These are phyloP conservation scores for Torulaspora pretoriensis DNA, from an alignment of 1,139 yeast species.

Conservation along the genomic window DNA sequence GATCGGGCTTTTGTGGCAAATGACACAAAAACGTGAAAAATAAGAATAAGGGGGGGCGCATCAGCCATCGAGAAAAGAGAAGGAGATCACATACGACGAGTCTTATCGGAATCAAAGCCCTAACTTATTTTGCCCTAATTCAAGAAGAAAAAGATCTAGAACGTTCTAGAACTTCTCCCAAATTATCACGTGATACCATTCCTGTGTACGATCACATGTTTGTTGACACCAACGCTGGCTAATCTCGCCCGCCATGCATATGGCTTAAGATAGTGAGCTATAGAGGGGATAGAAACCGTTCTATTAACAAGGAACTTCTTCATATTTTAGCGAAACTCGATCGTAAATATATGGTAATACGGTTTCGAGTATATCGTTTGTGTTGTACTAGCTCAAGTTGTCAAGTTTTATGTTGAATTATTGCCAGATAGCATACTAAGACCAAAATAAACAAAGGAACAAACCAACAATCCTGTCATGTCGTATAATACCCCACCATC, in stretches of 20 bases:
- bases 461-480: constrained; percentile 2
- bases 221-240: not conserved
- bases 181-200: not conserved
- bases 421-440: not conserved
- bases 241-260: not conserved
- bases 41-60: too few relatives aligned
- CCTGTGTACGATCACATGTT: not conserved
- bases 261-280: too few relatives aligned
- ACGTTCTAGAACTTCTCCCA: not conserved
- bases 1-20: constrained; percentile 2
- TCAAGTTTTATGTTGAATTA: not conserved
- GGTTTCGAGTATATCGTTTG: not conserved
- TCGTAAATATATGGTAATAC: not conserved
- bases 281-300: too few relatives aligned
- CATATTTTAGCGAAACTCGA: not conserved
- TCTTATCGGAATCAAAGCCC: not conserved
- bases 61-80: not conserved
- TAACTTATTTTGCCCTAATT: not conserved
- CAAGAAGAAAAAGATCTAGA: not conserved
- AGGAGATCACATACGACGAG: too few relatives aligned
- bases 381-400: not conserved
- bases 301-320: too few relatives aligned
- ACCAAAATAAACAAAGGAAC: not conserved
- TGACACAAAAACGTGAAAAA: constrained; percentile 1
- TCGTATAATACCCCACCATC: constrained; percentile 11